Conservation (phyloP, 2,329 filamentous ascomycete species). For the Pseudopithomyces chartarum region DNA sequence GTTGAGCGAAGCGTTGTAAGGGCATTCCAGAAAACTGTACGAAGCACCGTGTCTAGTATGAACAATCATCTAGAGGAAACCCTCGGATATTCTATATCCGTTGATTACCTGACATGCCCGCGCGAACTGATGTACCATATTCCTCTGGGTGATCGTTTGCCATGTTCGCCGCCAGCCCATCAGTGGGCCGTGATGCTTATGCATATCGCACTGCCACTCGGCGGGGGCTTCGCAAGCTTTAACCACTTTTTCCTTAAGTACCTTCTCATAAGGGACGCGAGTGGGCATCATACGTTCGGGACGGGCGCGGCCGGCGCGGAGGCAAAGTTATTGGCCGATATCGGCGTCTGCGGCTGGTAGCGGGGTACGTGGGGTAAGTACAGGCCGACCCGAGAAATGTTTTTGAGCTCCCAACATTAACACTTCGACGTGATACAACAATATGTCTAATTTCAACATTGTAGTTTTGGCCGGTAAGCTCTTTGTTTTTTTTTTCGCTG, state of each 20-base stretch:
- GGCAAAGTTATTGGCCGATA: background rate
- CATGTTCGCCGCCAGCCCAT: constrained; percentile 1
- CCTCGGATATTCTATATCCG: too few species aligned
- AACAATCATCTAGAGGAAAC: too few species aligned
- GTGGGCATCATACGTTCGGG: background rate
- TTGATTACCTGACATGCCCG: too few species aligned
- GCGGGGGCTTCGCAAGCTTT: too few species aligned
- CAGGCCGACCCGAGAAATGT: background rate
- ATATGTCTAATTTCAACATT: constrained; percentile 50
- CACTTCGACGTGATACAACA: background rate
- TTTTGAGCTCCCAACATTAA: background rate
- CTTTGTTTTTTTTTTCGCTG: background rate
- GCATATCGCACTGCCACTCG: too few species aligned
- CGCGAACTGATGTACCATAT: background rate
- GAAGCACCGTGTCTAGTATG: too few species aligned
- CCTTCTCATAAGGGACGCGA: too few species aligned
- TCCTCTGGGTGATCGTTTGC: too few species aligned
- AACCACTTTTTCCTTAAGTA: too few species aligned
- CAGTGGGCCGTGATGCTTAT: too few species aligned
- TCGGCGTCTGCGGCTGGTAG: background rate
- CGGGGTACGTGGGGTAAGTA: constrained; percentile 8
- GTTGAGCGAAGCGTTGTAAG: too few species aligned
- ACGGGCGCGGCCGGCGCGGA: background rate
- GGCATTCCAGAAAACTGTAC: too few species aligned
- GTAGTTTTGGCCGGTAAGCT: constrained; percentile 47